phyloP scores from a whole-genome alignment of 2,329 filamentous ascomycete genomes.

The Stagonosporopsis vannaccii region DNA sequence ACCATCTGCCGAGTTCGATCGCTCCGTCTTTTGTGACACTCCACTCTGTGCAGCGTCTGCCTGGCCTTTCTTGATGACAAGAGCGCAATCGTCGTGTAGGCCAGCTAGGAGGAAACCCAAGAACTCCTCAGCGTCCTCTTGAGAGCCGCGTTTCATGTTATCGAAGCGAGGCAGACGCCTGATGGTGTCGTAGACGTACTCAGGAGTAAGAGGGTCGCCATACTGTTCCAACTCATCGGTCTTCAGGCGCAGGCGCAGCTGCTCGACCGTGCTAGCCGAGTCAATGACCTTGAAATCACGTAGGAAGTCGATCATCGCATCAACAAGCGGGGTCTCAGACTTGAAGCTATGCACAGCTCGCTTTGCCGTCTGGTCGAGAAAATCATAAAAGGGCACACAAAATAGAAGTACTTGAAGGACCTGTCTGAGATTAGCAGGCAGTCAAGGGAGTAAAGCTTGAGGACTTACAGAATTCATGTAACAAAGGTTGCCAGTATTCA shows the following conservation, averaged over 20 bases:
- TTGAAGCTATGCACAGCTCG: constrained; percentile 91
- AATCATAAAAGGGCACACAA: constrained; percentile 92
- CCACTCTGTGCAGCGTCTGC: constrained; percentile 36
- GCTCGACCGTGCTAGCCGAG: constrained; percentile 75
- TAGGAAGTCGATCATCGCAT: constrained; percentile 98
- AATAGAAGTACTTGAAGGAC: constrained; percentile 95
- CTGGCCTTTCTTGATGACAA: constrained; percentile 69
- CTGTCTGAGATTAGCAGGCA: constrained; percentile 58
- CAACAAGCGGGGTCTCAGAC: constrained; percentile 89
- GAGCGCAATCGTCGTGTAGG: constrained; percentile 88
- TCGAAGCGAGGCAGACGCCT: constrained; percentile 85
- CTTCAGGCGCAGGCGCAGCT: constrained; percentile 77
- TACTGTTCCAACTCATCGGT: constrained; percentile 86
- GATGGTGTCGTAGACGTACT: constrained; percentile 95
- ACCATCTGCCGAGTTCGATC: constrained; percentile 59
- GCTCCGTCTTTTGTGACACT: constrained; percentile 56
- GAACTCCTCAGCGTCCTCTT: constrained; percentile 98
- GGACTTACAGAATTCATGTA: constrained; percentile 97
- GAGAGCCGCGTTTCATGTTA: constrained; percentile 93
- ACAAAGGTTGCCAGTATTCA: constrained; percentile 99
- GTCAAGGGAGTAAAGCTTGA: not conserved
- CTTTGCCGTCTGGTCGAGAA: constrained; percentile 85
- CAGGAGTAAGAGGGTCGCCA: constrained; percentile 88
- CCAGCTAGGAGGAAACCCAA: constrained; percentile 91
- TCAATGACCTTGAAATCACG: constrained; percentile 88